phyloP scores from a whole-genome alignment of 139 green algal genomes.

The Mesotaenium endlicherianum region DNA sequence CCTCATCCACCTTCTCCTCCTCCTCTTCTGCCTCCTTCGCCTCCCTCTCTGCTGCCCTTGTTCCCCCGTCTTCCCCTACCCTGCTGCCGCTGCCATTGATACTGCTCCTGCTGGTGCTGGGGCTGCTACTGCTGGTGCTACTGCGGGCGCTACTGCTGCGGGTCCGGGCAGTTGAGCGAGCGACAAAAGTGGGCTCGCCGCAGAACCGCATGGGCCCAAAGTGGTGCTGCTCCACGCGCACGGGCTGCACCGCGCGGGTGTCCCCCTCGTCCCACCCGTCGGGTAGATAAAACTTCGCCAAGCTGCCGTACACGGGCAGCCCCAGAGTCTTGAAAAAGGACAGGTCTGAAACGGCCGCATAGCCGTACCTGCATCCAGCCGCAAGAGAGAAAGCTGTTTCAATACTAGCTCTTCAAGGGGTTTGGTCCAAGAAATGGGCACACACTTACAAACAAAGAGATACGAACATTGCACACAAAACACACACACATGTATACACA shows the following conservation, averaged over 20 bases:
- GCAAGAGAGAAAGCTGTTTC: background rate
- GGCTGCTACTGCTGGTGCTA: no score
- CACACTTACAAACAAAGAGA: background rate
- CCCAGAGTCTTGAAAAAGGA: background rate
- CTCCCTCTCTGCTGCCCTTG: no score
- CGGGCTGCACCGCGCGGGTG: background rate
- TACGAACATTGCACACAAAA: background rate
- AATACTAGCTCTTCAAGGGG: background rate
- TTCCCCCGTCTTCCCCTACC: no score
- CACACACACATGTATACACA: no score
- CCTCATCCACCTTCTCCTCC: no score
- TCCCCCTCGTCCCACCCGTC: background rate
- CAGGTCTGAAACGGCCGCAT: conserved; percentile 1
- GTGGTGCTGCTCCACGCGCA: conserved; percentile 12
- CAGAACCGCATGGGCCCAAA: conserved; percentile 20
- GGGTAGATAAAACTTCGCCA: conserved; percentile 24
- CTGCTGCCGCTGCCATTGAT: no score
- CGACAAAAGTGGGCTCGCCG: conserved; percentile 25
- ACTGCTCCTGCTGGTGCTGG: no score
- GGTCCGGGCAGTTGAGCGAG: background rate
- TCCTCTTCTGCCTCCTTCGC: no score
- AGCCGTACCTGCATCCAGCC: conserved; percentile 8
- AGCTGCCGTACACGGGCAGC: background rate
- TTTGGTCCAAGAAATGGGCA: background rate
- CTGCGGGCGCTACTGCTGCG: no score